These are phyloP conservation scores for Scutellospora calospora DNA, from an alignment of 371 early-diverging fungal genomes.

Conservation along the genomic window DNA sequence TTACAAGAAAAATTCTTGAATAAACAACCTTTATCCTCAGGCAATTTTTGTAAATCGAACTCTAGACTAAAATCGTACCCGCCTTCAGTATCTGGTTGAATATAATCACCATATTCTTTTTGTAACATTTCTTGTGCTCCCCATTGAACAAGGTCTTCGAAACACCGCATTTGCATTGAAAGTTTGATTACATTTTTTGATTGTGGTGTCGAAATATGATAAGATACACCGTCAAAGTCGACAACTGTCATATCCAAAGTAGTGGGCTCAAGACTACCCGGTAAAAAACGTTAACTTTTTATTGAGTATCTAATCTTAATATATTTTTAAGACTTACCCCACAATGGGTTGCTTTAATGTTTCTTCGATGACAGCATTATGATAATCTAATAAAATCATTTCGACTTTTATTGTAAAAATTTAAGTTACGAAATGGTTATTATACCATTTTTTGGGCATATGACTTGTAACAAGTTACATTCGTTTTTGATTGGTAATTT, in stretches of 20 bases:
- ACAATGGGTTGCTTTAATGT: slow-evolving; percentile 65
- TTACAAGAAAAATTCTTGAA: not conserved
- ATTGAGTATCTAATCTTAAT: slow-evolving; percentile 43
- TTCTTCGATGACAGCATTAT: slow-evolving; percentile 73
- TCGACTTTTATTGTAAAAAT: not conserved
- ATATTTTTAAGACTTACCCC: slow-evolving; percentile 54
- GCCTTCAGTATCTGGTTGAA: slow-evolving; percentile 68
- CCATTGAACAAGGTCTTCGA: slow-evolving; percentile 74
- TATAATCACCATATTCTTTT: slow-evolving; percentile 81
- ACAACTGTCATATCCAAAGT: slow-evolving; percentile 84
- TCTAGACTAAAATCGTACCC: slow-evolving; percentile 87
- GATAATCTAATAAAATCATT: slow-evolving; percentile 77
- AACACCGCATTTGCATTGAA: slow-evolving; percentile 89
- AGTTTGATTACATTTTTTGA: slow-evolving; percentile 74
- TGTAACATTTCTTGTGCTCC: slow-evolving; percentile 84
- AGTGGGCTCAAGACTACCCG: slow-evolving; percentile 79
- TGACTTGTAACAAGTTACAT: too few relatives aligned
- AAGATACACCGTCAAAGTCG: slow-evolving; percentile 96
- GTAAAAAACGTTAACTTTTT: slow-evolving; percentile 24
- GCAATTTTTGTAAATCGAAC: slow-evolving; percentile 82
- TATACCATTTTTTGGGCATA: too few relatives aligned
- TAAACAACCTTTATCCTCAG: slow-evolving; percentile 70
- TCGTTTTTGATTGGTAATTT: too few relatives aligned
- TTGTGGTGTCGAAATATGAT: slow-evolving; percentile 79
- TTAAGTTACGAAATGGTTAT: too few relatives aligned